Evolutionary conservation across 495 filamentous ascomycete species (phyloP), one percentile per base, ranked within the genome.

Genomic region (Evernia prunastri): DNA sequence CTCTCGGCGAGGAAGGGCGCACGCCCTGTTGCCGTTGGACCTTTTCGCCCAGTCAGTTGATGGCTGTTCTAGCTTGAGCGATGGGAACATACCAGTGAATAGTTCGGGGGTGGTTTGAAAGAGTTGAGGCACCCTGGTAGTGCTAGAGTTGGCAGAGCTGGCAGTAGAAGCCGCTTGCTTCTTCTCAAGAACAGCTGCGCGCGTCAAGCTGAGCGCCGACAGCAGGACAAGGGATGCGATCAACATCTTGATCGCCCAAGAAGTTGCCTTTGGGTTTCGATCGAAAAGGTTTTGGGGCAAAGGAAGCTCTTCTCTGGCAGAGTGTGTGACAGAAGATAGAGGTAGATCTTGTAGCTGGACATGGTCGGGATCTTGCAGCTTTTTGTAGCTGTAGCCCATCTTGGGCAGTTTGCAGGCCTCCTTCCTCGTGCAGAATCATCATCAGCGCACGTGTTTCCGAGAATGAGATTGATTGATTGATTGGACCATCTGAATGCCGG

Each of bases 1-100:
- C 75, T 85, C 71, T 83, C 76, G 4, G 83, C 85, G 13, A 87
- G 69, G 68, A 84, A 85, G 1, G 84, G 78, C 3, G 80, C 74
- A 42, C 69, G 69, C 8, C 85, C 84, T 5, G 85, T 86, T n/a
- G 78, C 76, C 0, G 82, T 86, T 18, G 81, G 80, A 13, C 84
- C 84, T 70, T 72, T 27, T 71, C 58, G 60, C 60, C n/a, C 29
- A 54, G 39, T 51, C 56, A 25, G 57, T 64, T 58, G 58, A 23
- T 66, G 45, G 17, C 37, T 37, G 25, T 47, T 31, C 40, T 36
- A 37, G 56, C 35, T 20, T 36, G 37, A 13, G 1, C 27, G 13
- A n/a, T 42, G 25, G 17, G 3, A 40, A 37, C 66, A 59, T 60
- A 73, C 72, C 72, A 43, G 69, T 66, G 61, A 66, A 77, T 51